phyloP scores from a whole-genome alignment of 495 filamentous ascomycete species.

The Podospora appendiculata region DNA sequence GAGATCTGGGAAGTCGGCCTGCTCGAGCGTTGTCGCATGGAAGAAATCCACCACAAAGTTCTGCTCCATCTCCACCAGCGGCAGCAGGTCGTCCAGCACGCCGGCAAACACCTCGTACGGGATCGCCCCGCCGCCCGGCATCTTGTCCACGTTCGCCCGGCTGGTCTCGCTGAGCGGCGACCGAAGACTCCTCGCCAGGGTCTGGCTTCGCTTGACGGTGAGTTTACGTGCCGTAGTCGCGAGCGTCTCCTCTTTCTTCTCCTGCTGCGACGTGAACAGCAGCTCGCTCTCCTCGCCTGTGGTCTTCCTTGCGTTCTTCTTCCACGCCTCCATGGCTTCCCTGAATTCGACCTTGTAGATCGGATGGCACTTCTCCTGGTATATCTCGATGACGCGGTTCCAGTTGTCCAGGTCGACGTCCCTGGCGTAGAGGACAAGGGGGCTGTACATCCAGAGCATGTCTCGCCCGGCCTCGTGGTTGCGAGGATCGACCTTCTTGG shows the following conservation, averaged over 20 bases:
- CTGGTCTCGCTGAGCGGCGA: conserved; percentile 57
- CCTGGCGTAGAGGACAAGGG: conserved; percentile 74
- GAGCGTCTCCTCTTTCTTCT: conserved; percentile 67
- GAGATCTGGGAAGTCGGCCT: conserved; percentile 72
- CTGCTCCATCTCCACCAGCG: conserved; percentile 80
- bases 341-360: conserved; percentile 78
- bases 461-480: conserved; percentile 46
- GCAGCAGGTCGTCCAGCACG: conserved; percentile 67
- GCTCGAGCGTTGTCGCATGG: conserved; percentile 71
- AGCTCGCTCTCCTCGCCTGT: conserved; percentile 79
- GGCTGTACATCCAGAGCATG: conserved; percentile 73
- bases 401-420: conserved; percentile 77
- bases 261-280: conserved; percentile 80
- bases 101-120: conserved; percentile 80
- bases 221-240: conserved; percentile 78
- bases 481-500: conserved; percentile 45
- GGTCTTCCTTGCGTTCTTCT: conserved; percentile 68
- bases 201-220: conserved; percentile 82
- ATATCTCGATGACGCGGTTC: conserved; percentile 68
- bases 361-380: conserved; percentile 64
- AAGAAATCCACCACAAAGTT: conserved; percentile 94
- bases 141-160: conserved; percentile 51
- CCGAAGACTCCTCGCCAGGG: conserved; percentile 70
- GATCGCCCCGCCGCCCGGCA: conserved; percentile 56
- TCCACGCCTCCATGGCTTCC: conserved; percentile 76